These are phyloP conservation scores for Coniosporium tulheliwenetii DNA, from an alignment of 2,329 filamentous ascomycete genomes.

Conservation along the genomic window DNA sequence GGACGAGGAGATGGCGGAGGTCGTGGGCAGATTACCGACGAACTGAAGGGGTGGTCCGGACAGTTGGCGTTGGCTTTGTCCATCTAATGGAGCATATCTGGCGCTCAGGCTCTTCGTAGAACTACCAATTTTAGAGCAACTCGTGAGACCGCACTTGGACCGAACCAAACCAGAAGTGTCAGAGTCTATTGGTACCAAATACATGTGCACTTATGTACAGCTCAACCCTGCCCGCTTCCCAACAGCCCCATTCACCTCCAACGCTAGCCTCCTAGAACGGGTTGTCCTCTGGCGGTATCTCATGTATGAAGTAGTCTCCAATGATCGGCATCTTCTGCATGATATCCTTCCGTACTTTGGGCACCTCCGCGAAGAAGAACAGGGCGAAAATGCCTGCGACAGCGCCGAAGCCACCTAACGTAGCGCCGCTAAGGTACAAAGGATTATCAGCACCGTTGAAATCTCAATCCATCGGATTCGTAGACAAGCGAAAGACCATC, in stretches of 20 bases:
- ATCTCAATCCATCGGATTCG: neutral
- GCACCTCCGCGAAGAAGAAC: constrained; percentile 50
- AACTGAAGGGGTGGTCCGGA: constrained; percentile 18
- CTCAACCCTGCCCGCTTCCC: neutral
- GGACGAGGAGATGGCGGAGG: constrained; percentile 89
- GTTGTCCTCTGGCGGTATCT: constrained; percentile 49
- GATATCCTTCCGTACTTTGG: constrained; percentile 46
- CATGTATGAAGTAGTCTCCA: constrained; percentile 38
- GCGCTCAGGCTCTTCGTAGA: too few species aligned
- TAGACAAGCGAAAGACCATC: neutral
- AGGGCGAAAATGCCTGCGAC: constrained; percentile 42
- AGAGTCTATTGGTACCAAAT: too few species aligned
- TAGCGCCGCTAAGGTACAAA: constrained; percentile 14
- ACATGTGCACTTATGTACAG: too few species aligned
- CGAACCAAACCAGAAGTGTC: too few species aligned
- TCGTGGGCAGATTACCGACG: constrained; percentile 61
- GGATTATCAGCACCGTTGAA: neutral
- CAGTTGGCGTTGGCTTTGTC: too few species aligned
- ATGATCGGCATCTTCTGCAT: constrained; percentile 44
- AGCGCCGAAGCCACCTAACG: constrained; percentile 40
- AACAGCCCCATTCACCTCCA: neutral
- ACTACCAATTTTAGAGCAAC: too few species aligned
- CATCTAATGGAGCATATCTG: too few species aligned
- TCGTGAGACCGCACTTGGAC: too few species aligned
- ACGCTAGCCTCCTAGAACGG: constrained; percentile 26